Evolutionary conservation across 2,329 filamentous ascomycete species (phyloP).

Genomic region (Cladosporium sp.): DNA sequence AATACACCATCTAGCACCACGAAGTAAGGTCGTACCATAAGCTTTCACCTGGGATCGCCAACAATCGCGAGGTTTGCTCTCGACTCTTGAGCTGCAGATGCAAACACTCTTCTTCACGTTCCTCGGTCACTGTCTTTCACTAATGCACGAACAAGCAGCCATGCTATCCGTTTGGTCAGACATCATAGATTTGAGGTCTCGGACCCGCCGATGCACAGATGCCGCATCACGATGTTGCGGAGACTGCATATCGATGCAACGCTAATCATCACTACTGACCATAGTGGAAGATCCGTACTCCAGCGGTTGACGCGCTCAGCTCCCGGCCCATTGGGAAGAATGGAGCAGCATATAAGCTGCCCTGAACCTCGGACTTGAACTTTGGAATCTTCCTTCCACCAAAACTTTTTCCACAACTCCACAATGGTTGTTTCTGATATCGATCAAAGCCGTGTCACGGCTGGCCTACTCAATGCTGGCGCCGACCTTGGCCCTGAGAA

Average conservation of each 20-base stretch:
- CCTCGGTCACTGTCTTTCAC: neutral
- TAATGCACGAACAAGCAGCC: neutral
- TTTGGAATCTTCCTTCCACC: neutral
- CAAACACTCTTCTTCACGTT: too few species aligned
- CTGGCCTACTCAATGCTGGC: slow-evolving; percentile 4
- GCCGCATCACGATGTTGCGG: neutral
- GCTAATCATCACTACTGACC: neutral
- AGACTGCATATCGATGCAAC: neutral
- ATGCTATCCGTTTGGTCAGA: neutral
- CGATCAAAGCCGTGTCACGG: slow-evolving; percentile 6
- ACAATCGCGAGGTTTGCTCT: too few species aligned
- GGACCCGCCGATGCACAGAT: neutral
- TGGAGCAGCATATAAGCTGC: neutral
- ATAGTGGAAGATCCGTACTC: neutral
- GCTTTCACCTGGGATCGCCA: too few species aligned
- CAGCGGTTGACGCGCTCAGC: neutral
- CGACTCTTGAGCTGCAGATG: too few species aligned
- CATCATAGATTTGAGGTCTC: neutral
- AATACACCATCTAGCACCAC: too few species aligned
- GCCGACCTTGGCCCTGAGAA: slow-evolving; percentile 20
- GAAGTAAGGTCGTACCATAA: too few species aligned
- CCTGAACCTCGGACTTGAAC: neutral
- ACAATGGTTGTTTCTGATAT: slow-evolving; percentile 9
- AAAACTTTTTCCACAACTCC: neutral
- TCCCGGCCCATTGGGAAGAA: neutral